These are phyloP conservation scores for Claviceps purpurea DNA, from an alignment of 2,329 filamentous ascomycete species.

Conservation along the genomic window DNA sequence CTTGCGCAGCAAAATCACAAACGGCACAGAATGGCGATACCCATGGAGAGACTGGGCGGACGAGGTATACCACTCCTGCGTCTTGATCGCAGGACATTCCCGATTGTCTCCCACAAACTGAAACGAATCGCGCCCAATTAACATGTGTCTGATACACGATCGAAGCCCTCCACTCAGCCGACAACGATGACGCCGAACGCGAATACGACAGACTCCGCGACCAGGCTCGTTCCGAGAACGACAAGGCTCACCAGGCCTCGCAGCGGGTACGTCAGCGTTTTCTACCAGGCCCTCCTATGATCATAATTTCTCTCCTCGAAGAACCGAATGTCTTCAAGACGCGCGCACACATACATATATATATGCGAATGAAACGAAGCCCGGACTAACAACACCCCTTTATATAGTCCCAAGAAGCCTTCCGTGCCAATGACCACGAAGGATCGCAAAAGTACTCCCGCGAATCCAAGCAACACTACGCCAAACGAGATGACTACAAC, in stretches of 20 bases:
- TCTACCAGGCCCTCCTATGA: background rate
- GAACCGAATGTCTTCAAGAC: too few relatives aligned
- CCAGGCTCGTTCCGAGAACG: constrained; percentile 67
- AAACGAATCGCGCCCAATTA: background rate
- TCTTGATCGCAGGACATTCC: background rate
- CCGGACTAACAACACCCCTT: background rate
- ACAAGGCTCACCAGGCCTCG: constrained; percentile 66
- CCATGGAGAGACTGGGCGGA: constrained; percentile 26
- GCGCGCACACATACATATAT: too few relatives aligned
- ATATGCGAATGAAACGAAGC: background rate
- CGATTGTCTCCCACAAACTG: too few relatives aligned
- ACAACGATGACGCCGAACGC: constrained; percentile 55
- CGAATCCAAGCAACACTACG: constrained; percentile 72
- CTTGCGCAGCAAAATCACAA: background rate
- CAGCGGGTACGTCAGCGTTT: constrained; percentile 39
- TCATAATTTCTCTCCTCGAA: background rate
- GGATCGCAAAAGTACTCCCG: constrained; percentile 73
- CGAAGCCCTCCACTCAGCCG: constrained; percentile 62
- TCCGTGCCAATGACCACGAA: constrained; percentile 69
- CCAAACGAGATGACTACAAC: constrained; percentile 79
- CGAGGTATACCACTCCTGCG: constrained; percentile 22
- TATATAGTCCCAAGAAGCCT: constrained; percentile 60
- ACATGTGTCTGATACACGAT: background rate
- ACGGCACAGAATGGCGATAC: constrained; percentile 19
- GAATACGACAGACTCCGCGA: constrained; percentile 89